Evolutionary conservation across 352 stramenopile species (phyloP).

Genomic region (Blastocystis sp.): DNA sequence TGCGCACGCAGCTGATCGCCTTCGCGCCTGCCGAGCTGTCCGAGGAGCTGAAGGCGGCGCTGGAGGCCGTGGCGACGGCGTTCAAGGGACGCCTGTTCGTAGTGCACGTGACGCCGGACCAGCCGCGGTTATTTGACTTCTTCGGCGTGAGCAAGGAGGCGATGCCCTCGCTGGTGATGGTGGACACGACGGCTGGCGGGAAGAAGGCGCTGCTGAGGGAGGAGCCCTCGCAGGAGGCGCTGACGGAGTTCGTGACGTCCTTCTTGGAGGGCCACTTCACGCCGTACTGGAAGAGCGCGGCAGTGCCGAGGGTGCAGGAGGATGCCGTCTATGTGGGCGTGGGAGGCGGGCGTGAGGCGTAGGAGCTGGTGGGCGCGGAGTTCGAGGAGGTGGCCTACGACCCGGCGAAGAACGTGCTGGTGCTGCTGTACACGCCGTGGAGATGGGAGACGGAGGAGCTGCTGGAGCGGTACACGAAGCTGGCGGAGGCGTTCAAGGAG

Average conservation of each 20-base stretch:
- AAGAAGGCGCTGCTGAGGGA: slow-evolving; percentile 30
- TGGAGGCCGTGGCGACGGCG: slow-evolving; percentile 1
- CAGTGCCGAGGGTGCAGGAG: no score
- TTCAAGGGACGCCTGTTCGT: background rate
- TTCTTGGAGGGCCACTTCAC: no score
- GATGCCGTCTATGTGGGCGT: no score
- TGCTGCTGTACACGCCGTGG: slow-evolving; percentile 27
- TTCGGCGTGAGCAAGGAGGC: slow-evolving; percentile 26
- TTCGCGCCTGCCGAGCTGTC: background rate
- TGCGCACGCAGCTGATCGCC: slow-evolving; percentile 33
- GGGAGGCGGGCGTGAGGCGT: no score
- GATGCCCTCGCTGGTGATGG: slow-evolving; percentile 18
- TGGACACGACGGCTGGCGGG: background rate
- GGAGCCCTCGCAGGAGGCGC: slow-evolving; percentile 28
- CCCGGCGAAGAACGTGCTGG: slow-evolving; percentile 44
- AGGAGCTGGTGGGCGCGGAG: slow-evolving; percentile 20
- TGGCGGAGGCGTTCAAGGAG: slow-evolving; percentile 22
- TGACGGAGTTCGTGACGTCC: slow-evolving; percentile 15
- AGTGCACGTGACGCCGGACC: background rate
- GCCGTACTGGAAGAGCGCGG: no score
- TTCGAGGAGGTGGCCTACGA: slow-evolving; percentile 57
- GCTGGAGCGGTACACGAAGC: slow-evolving; percentile 4
- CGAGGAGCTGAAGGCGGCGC: background rate
- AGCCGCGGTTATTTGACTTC: slow-evolving; percentile 7
- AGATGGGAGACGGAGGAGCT: background rate